Evolutionary conservation across 441 rosid genomes (phyloP), one percentile per base, ranked within the genome.

Genomic region (Populus hybrid): DNA sequence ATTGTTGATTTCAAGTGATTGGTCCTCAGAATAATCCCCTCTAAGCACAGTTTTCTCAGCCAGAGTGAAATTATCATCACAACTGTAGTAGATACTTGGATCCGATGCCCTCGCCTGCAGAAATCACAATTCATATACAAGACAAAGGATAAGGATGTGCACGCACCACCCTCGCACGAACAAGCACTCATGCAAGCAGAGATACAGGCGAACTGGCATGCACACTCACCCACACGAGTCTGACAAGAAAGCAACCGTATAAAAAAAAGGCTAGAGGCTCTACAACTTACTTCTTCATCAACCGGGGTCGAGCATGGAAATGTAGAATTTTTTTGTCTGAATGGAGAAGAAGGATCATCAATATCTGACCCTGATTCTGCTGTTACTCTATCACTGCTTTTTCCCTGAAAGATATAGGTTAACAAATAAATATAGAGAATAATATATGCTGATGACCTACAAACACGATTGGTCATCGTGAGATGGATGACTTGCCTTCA

Each of bases 301-400:
- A 85, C 85, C 26, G 89, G 84, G 38, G 84, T 87, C 82, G 85
- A 84, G 77, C 80, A 76, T 80, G 93, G 82, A 82, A 86, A 74
- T 69, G 82, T 59, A 78, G 86, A 88, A 74, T 87, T 81, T 70
- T 69, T 61, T 61, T 10, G 73, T 76, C 86, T 87, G 70, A 68
- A 45, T 69, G 87, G 88, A 78, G 92, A 87, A 81, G 83, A 79
- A 42, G 84, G 88, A 85, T 83, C 93, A 78, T 89, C 93, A 71
- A 88, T 79, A 81, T 92, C 94, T 53, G 92, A 90, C 42, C 89
- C 92, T 4, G 92, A 90, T 68, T 91, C 90, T 74, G 88, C 89
- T 77, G 89, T 83, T 16, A 87, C 88, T 26, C 80, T 87, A 74
- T 86, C 90, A 68, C 80, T 80, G 69, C 78, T 81, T 83, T 87